Evolutionary conservation across 1,284 basidiomycete species (phyloP).

Genomic region (Microbotryum lychnidis-dioicae): DNA sequence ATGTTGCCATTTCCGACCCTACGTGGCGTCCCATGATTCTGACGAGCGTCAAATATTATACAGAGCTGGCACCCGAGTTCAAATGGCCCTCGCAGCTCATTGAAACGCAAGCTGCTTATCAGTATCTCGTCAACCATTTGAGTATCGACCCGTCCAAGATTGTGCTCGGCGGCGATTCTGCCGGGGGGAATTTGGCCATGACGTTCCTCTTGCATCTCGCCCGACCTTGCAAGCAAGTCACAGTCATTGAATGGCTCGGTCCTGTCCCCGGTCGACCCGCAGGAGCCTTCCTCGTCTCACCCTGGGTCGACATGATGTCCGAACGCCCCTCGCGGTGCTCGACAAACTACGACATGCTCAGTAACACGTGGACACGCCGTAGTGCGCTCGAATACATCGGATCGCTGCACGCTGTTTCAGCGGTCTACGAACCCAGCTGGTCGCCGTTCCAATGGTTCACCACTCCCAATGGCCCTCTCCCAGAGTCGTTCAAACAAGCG

Average conservation of each 20-base stretch:
- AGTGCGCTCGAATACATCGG: conserved; percentile 25
- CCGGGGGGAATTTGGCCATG: conserved; percentile 56
- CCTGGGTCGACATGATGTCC: conserved; percentile 17
- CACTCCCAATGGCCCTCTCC: no score
- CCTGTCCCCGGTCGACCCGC: conserved; percentile 3
- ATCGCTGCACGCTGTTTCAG: not conserved
- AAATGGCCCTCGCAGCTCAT: conserved; percentile 53
- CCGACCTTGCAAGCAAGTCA: conserved; percentile 11
- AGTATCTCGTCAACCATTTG: conserved; percentile 49
- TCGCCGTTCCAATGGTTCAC: no score
- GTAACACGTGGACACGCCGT: not conserved
- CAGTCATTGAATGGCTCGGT: conserved; percentile 7
- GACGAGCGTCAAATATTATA: not conserved
- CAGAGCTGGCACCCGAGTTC: conserved; percentile 14
- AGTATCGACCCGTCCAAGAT: conserved; percentile 52
- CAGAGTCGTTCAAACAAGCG: no score
- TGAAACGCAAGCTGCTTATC: conserved; percentile 55
- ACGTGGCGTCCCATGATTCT: not conserved
- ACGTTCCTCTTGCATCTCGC: conserved; percentile 16
- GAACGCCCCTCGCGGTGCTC: not conserved
- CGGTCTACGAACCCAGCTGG: no score
- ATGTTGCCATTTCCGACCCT: no score
- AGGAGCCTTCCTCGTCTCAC: conserved; percentile 21
- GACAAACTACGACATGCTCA: conserved; percentile 16
- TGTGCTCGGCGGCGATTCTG: conserved; percentile 58